phyloP scores from a whole-genome alignment of 306 rosid genomes.

The Prosopis cineraria region DNA sequence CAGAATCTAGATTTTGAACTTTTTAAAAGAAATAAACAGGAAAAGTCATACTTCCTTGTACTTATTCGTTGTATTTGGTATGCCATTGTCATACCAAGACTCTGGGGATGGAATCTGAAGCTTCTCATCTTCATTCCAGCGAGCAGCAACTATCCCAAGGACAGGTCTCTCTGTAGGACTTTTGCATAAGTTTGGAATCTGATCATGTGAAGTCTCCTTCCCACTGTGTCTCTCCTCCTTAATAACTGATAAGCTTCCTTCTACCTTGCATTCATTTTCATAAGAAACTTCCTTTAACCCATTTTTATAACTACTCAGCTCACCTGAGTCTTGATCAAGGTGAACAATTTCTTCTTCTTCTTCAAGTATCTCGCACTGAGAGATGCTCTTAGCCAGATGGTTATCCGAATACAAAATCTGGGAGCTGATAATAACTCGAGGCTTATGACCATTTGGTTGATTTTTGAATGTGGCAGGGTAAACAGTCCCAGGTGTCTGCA shows the following conservation, averaged over 20 bases:
- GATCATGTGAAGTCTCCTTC: constrained; percentile 25
- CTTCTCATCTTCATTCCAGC: constrained; percentile 57
- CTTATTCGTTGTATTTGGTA: constrained; percentile 90
- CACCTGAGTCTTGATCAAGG: constrained; percentile 44
- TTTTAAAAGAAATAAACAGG: background rate
- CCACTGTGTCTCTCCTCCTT: constrained; percentile 43
- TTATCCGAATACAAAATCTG: constrained; percentile 56
- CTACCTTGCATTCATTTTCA: constrained; percentile 54
- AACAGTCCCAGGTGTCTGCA: constrained; percentile 89
- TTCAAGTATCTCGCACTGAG: constrained; percentile 43
- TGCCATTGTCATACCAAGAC: constrained; percentile 93
- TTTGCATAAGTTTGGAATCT: constrained; percentile 36
- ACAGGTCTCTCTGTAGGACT: constrained; percentile 80
- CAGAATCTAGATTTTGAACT: constrained; percentile 8
- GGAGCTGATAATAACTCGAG: constrained; percentile 60
- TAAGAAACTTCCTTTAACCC: constrained; percentile 35
- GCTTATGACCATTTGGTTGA: constrained; percentile 49
- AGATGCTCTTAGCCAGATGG: constrained; percentile 44
- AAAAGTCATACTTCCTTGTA: constrained; percentile 75
- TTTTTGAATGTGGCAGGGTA: constrained; percentile 48
- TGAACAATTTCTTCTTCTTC: constrained; percentile 46
- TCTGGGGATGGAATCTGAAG: constrained; percentile 66
- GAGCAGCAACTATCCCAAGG: constrained; percentile 91
- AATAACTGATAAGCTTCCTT: constrained; percentile 60
- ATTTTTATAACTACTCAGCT: constrained; percentile 43